These are phyloP conservation scores for Penicillium sp. DNA, from an alignment of 2,329 filamentous ascomycete species.

Conservation along the genomic window DNA sequence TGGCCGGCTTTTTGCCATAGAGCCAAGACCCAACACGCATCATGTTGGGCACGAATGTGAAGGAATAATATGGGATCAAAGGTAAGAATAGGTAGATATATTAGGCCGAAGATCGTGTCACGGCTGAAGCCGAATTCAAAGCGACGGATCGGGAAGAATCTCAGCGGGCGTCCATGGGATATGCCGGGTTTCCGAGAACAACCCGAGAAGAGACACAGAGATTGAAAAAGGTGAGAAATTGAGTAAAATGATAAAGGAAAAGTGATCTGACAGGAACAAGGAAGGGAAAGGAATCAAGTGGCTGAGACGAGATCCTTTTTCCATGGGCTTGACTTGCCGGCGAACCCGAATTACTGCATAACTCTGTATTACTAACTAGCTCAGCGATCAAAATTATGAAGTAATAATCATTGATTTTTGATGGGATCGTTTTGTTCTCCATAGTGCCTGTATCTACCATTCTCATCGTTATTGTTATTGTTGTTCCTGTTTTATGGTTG, in stretches of 20 bases:
- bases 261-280: neutral
- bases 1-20: conserved; percentile 43
- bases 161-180: conserved; percentile 22
- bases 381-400: neutral
- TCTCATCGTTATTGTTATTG: neutral
- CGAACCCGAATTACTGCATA: conserved; percentile 9
- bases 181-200: conserved; percentile 20
- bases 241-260: neutral
- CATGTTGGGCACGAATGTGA: conserved; percentile 28
- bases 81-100: neutral
- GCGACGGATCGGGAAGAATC: conserved; percentile 29
- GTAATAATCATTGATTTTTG: neutral
- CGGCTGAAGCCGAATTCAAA: conserved; percentile 8
- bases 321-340: conserved; percentile 14
- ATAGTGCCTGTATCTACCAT: neutral
- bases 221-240: conserved; percentile 4
- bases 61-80: neutral
- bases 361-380: neutral
- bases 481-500: neutral
- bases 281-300: neutral
- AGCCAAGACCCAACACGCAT: conserved; percentile 46
- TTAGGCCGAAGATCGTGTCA: neutral
- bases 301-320: conserved; percentile 2
- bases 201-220: neutral
- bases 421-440: too few relatives aligned